Conservation (phyloP, 306 rosid genomes). For the Gastrolobium villosum region DNA sequence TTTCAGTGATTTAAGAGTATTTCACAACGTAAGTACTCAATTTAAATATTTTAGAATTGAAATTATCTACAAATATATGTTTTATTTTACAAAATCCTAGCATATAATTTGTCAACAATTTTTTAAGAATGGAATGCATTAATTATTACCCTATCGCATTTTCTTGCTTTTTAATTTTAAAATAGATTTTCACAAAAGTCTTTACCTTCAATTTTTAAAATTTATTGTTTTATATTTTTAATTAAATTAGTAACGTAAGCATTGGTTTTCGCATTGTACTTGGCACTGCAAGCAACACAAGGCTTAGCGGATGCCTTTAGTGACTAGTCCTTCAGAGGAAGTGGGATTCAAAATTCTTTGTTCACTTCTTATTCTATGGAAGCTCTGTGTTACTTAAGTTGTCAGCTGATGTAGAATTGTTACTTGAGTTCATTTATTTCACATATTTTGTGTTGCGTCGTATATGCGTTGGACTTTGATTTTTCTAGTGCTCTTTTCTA, state of each 20-base stretch:
- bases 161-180: too few species aligned
- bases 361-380: background rate
- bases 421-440: background rate
- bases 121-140: too few species aligned
- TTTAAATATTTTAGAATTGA: too few species aligned
- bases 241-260: background rate
- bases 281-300: conserved; percentile 50
- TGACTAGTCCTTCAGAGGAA: background rate
- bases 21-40: too few species aligned
- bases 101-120: too few species aligned
- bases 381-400: background rate
- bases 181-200: too few species aligned
- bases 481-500: background rate
- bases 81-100: too few species aligned
- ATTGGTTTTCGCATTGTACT: conserved; percentile 40
- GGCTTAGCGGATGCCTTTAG: conserved; percentile 24
- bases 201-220: too few species aligned
- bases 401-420: background rate
- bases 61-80: too few species aligned
- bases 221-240: too few species aligned
- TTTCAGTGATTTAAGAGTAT: too few species aligned
- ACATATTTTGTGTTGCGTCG: background rate
- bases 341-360: background rate
- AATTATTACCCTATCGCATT: too few species aligned
- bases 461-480: background rate